A percentile compares a stretch with the other conserved stretches of the same genome.
Evolutionary conservation across 441 rosid genomes (phyloP).

Genomic region (Populus tomentosa): DNA sequence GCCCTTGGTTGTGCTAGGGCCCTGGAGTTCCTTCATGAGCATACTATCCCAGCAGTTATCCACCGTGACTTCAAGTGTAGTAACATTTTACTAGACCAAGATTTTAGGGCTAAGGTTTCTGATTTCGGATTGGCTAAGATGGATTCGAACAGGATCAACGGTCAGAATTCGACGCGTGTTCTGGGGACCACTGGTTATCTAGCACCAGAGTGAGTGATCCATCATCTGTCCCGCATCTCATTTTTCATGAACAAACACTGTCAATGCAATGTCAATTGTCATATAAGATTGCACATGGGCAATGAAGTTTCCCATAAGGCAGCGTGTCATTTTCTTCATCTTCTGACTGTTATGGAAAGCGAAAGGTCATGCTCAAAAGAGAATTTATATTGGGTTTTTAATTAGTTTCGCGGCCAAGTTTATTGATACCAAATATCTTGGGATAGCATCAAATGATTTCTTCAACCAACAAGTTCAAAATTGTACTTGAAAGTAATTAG

Average conservation of each 20-base stretch:
- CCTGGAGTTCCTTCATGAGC: conserved; percentile 81
- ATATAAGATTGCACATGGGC: conserved; percentile 25
- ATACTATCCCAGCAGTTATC: conserved; percentile 55
- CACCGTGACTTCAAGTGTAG: conserved; percentile 84
- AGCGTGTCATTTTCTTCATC: conserved; percentile 28
- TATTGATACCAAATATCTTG: neutral
- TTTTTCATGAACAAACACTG: conserved; percentile 10
- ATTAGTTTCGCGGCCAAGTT: neutral
- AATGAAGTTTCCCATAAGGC: conserved; percentile 14
- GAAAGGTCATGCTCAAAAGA: neutral
- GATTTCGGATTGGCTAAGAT: conserved; percentile 80
- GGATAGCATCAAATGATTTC: neutral
- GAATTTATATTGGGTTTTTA: neutral
- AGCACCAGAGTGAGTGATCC: conserved; percentile 84
- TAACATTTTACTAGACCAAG: conserved; percentile 57
- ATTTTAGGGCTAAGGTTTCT: conserved; percentile 67
- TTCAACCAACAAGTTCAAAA: neutral
- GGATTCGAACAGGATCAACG: conserved; percentile 62
- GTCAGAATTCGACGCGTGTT: conserved; percentile 67
- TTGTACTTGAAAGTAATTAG: neutral
- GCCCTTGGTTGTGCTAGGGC: conserved; percentile 89
- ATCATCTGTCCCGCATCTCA: conserved; percentile 10
- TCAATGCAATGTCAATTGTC: conserved; percentile 22
- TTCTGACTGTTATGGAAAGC: neutral
- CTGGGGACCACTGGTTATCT: conserved; percentile 74